Percentiles rank a stretch among this genome's conserved stretches.
phyloP scores from a whole-genome alignment of 306 rosid genomes.

The Pterocarpus macrocarpus region DNA sequence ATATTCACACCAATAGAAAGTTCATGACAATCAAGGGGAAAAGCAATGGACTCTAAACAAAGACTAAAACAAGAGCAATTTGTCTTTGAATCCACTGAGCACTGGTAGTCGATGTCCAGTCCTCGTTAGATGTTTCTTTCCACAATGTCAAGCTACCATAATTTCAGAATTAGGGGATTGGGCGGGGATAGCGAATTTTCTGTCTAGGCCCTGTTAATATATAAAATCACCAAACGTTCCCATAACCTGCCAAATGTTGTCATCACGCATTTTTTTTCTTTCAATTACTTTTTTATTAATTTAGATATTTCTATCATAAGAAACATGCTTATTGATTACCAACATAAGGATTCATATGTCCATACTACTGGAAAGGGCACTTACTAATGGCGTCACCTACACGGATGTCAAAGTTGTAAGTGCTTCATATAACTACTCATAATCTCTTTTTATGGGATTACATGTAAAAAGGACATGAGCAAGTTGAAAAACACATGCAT shows the following conservation, averaged over 20 bases:
- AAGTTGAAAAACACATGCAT: background rate
- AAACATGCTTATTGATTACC: background rate
- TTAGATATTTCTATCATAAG: background rate
- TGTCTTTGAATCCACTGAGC: background rate
- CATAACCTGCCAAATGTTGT: conserved; percentile 3
- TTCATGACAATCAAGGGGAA: conserved; percentile 35
- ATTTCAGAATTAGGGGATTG: background rate
- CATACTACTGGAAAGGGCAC: too few relatives aligned
- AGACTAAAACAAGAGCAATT: background rate
- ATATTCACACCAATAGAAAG: conserved; percentile 2
- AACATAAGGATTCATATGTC: background rate
- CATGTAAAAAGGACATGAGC: background rate
- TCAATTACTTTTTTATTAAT: background rate
- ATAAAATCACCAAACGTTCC: background rate
- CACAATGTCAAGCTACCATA: background rate
- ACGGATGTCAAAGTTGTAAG: background rate
- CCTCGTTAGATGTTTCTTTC: background rate
- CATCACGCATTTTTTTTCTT: background rate
- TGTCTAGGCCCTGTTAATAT: background rate
- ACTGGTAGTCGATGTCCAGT: background rate
- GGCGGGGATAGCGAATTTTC: background rate
- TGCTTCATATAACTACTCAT: background rate
- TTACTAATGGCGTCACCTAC: background rate
- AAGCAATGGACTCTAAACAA: conserved; percentile 10
- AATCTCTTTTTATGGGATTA: background rate